A percentile compares a stretch with the other conserved stretches of the same genome.
These are phyloP conservation scores for Colletotrichum lupini DNA, from an alignment of 2,329 filamentous ascomycete species.

Conservation along the genomic window DNA sequence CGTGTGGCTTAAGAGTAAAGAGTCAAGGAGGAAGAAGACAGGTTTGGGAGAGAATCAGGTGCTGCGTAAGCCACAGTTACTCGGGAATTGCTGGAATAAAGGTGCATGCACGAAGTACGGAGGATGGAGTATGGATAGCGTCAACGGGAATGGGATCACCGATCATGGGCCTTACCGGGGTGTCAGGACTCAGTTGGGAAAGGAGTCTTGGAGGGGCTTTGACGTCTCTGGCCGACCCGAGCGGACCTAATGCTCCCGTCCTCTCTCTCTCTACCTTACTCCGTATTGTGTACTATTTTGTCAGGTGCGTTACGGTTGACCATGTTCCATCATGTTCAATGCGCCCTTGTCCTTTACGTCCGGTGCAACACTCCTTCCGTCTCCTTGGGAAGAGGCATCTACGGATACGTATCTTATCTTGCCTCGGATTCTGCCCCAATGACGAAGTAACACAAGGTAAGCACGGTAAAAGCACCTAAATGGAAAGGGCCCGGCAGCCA, in stretches of 20 bases:
- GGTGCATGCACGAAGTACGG: neutral
- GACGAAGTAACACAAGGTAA: neutral
- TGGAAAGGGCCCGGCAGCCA: neutral
- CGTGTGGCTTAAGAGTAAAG: constrained; percentile 19
- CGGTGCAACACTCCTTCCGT: neutral
- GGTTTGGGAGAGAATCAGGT: neutral
- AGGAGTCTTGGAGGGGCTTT: constrained; percentile 11
- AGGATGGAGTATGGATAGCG: neutral
- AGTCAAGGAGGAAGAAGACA: neutral
- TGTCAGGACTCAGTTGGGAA: too few species aligned
- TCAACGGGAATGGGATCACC: neutral
- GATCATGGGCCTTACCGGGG: neutral
- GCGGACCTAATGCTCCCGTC: constrained; percentile 29
- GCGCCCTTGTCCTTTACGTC: neutral
- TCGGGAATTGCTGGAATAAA: neutral
- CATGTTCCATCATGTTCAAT: constrained; percentile 9
- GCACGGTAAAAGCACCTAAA: too few species aligned
- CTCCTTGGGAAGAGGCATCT: neutral
- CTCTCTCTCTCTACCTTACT: neutral
- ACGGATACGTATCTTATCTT: neutral
- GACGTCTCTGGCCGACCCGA: constrained; percentile 2
- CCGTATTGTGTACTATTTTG: too few species aligned
- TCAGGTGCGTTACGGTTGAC: neutral
- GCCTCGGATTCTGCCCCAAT: neutral
- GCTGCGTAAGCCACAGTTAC: neutral